Percentiles rank a stretch among this genome's conserved stretches.
Evolutionary conservation across 75 land plant genomes (phyloP).

Genomic region (Picea glauca): DNA sequence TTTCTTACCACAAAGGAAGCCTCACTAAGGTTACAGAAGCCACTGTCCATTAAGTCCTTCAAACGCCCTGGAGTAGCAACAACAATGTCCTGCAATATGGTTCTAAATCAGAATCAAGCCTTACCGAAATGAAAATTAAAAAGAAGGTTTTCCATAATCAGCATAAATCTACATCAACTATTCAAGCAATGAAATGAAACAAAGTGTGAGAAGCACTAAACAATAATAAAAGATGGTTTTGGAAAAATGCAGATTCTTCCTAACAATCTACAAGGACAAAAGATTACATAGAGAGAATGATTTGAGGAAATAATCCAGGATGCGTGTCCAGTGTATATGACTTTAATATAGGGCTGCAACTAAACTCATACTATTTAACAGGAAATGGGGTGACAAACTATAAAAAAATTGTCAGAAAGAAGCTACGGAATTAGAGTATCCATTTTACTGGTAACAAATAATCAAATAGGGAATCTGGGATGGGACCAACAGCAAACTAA

Average conservation of each 20-base stretch:
- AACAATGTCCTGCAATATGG: conserved; percentile 62
- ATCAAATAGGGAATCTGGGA: background rate
- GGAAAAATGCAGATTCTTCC: background rate
- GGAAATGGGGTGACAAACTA: background rate
- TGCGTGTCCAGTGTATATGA: background rate
- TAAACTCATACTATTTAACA: background rate
- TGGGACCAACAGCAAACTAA: background rate
- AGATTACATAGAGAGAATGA: background rate
- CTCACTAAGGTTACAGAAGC: conserved; percentile 64
- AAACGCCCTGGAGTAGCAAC: conserved; percentile 94
- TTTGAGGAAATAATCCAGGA: background rate
- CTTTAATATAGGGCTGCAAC: conserved; percentile 7
- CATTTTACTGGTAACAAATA: background rate
- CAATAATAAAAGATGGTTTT: background rate
- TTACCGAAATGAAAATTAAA: background rate
- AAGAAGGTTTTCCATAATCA: background rate
- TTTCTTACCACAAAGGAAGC: conserved; percentile 77
- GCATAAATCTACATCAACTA: background rate
- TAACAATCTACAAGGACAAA: background rate
- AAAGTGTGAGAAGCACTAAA: background rate
- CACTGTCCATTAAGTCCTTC: conserved; percentile 85
- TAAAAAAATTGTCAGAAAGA: background rate
- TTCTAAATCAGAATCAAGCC: background rate
- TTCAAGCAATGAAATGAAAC: background rate
- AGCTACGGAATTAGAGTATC: background rate